These are phyloP conservation scores for Wickerhamiella bombiphila DNA, from an alignment of 805 yeast genomes.

Conservation along the genomic window DNA sequence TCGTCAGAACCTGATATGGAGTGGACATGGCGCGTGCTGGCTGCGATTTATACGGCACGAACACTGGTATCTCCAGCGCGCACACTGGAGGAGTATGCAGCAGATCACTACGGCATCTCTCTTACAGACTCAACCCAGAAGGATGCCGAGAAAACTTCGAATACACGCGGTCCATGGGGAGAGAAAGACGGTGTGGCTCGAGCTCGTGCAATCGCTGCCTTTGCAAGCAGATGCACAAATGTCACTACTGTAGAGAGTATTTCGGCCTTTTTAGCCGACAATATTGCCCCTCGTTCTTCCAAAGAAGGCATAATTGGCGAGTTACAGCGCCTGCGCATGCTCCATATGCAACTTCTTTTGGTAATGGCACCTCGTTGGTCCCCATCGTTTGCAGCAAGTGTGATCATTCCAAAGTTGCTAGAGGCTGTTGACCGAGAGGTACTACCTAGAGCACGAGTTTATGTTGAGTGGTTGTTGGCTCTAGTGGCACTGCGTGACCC, in stretches of 20 bases:
- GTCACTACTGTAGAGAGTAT: slow-evolving; percentile 6
- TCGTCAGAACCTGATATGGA: slow-evolving; percentile 31
- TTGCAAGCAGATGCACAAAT: too few relatives aligned
- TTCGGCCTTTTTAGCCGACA: neutral
- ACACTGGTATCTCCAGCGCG: too few relatives aligned
- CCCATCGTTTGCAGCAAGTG: slow-evolving; percentile 14
- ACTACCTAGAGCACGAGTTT: slow-evolving; percentile 61
- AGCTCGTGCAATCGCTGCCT: too few relatives aligned
- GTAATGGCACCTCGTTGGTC: slow-evolving; percentile 27
- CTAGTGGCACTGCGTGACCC: slow-evolving; percentile 25
- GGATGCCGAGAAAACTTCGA: too few relatives aligned
- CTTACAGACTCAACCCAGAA: too few relatives aligned
- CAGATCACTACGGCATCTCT: too few relatives aligned
- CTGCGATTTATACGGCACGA: slow-evolving; percentile 46
- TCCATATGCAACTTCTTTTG: slow-evolving; percentile 39
- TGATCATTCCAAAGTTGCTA: too few relatives aligned
- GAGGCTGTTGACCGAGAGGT: slow-evolving; percentile 43
- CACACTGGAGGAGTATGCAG: too few relatives aligned
- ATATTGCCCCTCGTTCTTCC: too few relatives aligned
- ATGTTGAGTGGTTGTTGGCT: slow-evolving; percentile 67
- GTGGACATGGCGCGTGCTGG: slow-evolving; percentile 48
- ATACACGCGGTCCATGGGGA: too few relatives aligned
- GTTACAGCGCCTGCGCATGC: slow-evolving; percentile 54
- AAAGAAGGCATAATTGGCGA: slow-evolving; percentile 39
- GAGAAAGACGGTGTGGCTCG: too few relatives aligned